Evolutionary conservation across 176 grass and related monocot genomes (phyloP), one percentile per base, ranked within the genome.

Genomic region (Raddia guianensis): DNA sequence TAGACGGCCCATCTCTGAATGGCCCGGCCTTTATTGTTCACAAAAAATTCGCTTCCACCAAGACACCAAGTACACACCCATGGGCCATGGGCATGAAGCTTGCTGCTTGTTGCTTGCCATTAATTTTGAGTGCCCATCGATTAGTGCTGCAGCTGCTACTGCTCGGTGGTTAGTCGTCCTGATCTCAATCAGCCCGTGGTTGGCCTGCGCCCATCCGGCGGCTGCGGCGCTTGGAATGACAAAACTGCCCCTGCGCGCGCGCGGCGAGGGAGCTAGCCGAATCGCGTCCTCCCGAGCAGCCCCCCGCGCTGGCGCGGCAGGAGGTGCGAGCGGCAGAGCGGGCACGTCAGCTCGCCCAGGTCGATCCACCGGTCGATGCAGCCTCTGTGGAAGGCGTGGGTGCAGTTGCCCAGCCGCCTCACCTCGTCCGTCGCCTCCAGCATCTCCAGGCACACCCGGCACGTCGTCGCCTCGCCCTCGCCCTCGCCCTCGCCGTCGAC

Each of bases 281-380:
- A 27, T 34, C 78, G 49, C 34, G 77, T 45, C 60, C 62, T 75
- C 49, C 35, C 73, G 9, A 81, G 70, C 15, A 83, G 53, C 55
- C 70, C 66, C 12, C 4, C 43, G 14, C 40, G 72, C 9, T 82
- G 86, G 37, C 45, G 68, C 21, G 89, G 89, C 81, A 91, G 63
- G 13, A 97, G 67, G 60, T 83, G 15, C 11, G 91, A 61, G n/a
- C 91, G 84, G 66, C 94, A 97, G 6, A 93, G 54, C 16, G 94
- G 94, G 68, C 94, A 97, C 53, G 89, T 87, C 66, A 69, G 34
- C 76, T 89, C 88, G 33, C 91, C 88, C 58, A 85, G 7, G 40
- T 93, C 91, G 63, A 97, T 91, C 94, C 94, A 97, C 2, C 74
- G 82, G 85, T 97, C 94, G 81, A 97, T 87, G 87, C 91, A 97